Base-by-base conservation (phyloP, 1,284 basidiomycete genomes). In the Moesziomyces sp. region DNA sequence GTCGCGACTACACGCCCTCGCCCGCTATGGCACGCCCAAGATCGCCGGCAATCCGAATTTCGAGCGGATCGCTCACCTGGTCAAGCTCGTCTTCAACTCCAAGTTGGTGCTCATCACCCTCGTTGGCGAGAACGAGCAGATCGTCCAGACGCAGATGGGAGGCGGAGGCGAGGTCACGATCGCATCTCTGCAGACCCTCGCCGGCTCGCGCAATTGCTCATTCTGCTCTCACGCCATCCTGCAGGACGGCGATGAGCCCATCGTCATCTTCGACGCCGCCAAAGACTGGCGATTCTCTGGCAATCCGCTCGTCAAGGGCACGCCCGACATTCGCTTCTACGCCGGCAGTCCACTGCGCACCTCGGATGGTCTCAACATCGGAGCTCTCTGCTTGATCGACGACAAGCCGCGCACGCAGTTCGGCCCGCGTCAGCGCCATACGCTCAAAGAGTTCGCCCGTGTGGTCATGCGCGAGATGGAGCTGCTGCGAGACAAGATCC, bases 391-490 rank as follows among this genome's bases (percentile, higher is more conserved):
- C 52, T 88, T 97, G 58, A 90, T 95, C 71, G 94, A 96, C 77
- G 92, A 94, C 82, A 87, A 89, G 46, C 93, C 94, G 2, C 88
- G 92, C 47, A 87, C 89, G 18, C 93, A 95, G 66, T 97, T 97
- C 80, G 90, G 90, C 3, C 93, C 94, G 19, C 87, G 94, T 34
- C 93, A 94, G 78, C 87, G 94, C 46, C 92, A 96, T 85, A 94
- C 93, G 1, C 87, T 97, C 63, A 96, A 96, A 81, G 94, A 97
- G 85, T 97, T 97, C 84, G 93, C 94, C 1, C 85, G 81, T 6
- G 91, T 97, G 57, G 91, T 91, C n/a, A 93, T 97, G 91, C 89
- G 94, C 46, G 94, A 97, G 85, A 90, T 97, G 89, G 94, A 97
- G 84, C 86, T 97, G 3, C 94, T 93, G 92, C 87, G 91, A 66